These are phyloP conservation scores for Eucalyptus urophylla DNA, from an alignment of 345 rosid species.

Conservation along the genomic window DNA sequence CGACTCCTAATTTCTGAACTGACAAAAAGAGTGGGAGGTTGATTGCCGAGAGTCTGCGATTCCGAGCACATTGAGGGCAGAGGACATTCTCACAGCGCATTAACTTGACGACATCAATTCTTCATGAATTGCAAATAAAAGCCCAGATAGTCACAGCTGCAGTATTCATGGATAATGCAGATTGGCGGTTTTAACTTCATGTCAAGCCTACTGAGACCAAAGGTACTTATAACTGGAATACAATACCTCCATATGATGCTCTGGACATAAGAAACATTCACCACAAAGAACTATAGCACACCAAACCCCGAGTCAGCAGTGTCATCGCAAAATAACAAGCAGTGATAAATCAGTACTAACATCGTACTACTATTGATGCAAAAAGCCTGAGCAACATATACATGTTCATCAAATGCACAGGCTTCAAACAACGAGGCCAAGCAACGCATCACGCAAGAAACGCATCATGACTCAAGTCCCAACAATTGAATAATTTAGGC, in stretches of 20 bases:
- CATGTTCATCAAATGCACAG: too few relatives aligned
- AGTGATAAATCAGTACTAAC: neutral
- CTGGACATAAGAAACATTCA: neutral
- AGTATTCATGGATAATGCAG: neutral
- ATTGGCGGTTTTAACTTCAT: neutral
- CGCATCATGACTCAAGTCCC: too few relatives aligned
- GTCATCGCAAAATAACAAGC: neutral
- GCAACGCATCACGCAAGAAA: too few relatives aligned
- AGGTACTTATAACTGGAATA: neutral
- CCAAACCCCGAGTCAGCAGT: neutral
- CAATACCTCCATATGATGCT: neutral
- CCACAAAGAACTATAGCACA: neutral
- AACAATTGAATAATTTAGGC: too few relatives aligned
- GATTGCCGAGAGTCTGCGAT: rapidly evolving
- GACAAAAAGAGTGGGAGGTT: too few relatives aligned
- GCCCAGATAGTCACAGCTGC: neutral
- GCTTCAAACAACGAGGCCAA: too few relatives aligned
- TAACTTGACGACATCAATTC: neutral
- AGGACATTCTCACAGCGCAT: neutral
- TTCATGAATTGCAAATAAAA: rapidly evolving
- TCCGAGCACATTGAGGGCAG: neutral
- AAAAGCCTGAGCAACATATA: neutral
- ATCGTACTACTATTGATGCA: neutral
- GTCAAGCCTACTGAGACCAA: neutral
- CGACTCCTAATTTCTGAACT: too few relatives aligned